Evolutionary conservation across 345 rosid species (phyloP).

Genomic region (Populus euphratica): DNA sequence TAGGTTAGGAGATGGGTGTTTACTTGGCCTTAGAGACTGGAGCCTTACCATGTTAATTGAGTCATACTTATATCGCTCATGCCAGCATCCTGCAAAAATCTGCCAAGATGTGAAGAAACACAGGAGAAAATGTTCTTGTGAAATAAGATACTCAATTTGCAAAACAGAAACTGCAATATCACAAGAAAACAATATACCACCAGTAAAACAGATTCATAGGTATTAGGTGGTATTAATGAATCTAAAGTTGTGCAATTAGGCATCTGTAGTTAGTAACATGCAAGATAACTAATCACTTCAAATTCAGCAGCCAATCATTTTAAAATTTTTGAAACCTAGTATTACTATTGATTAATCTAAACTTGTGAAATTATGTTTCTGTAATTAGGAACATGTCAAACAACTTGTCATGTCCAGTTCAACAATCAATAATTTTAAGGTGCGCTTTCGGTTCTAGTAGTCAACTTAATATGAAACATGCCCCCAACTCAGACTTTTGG

Average conservation of each 20-base stretch:
- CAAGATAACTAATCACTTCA: background rate
- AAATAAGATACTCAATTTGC: background rate
- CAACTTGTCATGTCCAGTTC: background rate
- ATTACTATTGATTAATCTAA: background rate
- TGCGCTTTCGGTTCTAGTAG: background rate
- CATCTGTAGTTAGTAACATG: background rate
- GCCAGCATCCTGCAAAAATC: conserved; percentile 84
- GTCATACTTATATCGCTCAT: conserved; percentile 63
- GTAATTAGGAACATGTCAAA: background rate
- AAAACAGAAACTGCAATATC: background rate
- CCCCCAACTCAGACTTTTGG: too few relatives aligned
- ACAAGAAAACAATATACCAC: background rate
- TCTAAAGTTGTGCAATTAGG: background rate
- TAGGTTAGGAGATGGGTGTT: background rate
- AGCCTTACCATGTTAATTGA: conserved; percentile 71
- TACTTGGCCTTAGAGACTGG: background rate
- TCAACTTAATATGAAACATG: too few relatives aligned
- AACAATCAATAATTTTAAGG: background rate
- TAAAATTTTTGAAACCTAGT: background rate
- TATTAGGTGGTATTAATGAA: background rate
- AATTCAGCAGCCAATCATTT: background rate
- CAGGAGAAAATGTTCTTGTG: background rate
- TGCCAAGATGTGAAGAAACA: conserved; percentile 19
- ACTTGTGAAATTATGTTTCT: background rate
- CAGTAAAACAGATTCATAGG: background rate